phyloP scores from a whole-genome alignment of 495 filamentous ascomycete species.

The Penicillium paradoxum region DNA sequence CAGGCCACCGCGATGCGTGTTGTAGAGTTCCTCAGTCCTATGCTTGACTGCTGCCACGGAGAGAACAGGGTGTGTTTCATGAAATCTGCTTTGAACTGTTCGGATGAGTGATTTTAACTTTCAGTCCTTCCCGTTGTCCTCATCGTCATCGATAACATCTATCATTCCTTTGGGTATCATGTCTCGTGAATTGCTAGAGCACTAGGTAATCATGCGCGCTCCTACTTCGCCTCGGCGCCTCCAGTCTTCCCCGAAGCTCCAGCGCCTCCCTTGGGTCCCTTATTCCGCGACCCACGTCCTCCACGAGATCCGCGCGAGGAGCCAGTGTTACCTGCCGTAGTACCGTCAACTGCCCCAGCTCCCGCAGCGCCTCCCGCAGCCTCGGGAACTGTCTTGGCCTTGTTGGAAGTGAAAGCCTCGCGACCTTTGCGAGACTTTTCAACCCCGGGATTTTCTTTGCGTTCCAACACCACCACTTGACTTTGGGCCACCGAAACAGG shows the following conservation, averaged over 20 bases:
- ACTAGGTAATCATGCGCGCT: background rate
- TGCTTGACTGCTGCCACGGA: too few relatives aligned
- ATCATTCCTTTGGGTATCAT: slow-evolving; percentile 7
- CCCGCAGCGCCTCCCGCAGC: background rate
- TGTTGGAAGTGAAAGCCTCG: slow-evolving; percentile 15
- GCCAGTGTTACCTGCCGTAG: slow-evolving; percentile 16
- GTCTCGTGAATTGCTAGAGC: slow-evolving; percentile 6
- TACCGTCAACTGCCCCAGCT: background rate
- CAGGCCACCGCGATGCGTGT: too few relatives aligned
- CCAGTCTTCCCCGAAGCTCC: slow-evolving; percentile 14
- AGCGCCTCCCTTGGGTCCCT: slow-evolving; percentile 22
- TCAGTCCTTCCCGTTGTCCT: too few relatives aligned
- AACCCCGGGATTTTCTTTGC: slow-evolving; percentile 51
- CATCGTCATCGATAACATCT: background rate
- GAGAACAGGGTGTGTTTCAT: too few relatives aligned
- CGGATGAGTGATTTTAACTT: too few relatives aligned
- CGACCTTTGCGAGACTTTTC: slow-evolving; percentile 41
- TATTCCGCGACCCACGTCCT: slow-evolving; percentile 30
- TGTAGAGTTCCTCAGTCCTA: too few relatives aligned
- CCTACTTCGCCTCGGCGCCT: slow-evolving; percentile 12
- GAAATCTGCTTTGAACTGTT: too few relatives aligned
- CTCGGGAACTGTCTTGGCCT: background rate
- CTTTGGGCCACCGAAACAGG: slow-evolving; percentile 77
- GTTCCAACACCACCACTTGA: slow-evolving; percentile 78
- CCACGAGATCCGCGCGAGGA: slow-evolving; percentile 39